These are phyloP conservation scores for Backusella tarrabulga DNA, from an alignment of 192 early-diverging fungal genomes.

Conservation along the genomic window DNA sequence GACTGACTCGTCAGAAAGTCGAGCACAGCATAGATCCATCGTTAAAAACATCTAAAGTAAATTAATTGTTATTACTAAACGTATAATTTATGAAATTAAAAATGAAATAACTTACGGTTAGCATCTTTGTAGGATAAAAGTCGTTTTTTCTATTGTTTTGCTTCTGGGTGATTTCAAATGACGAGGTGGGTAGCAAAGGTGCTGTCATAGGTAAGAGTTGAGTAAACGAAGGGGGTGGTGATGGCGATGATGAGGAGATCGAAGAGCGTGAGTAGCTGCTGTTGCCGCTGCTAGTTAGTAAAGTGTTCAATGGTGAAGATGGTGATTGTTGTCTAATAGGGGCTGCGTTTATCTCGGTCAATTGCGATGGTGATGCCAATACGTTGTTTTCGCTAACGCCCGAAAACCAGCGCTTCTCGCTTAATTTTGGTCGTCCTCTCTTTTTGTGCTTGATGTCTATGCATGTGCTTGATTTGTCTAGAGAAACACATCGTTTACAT, in stretches of 20 bases:
- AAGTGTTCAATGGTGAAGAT: neutral
- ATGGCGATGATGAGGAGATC: neutral
- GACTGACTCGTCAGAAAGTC: slow-evolving; percentile 50
- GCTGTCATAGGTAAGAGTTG: neutral
- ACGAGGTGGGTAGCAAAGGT: neutral
- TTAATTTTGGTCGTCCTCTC: slow-evolving; percentile 76
- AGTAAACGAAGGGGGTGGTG: neutral
- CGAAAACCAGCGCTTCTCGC: slow-evolving; percentile 48
- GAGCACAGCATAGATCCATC: slow-evolving; percentile 48
- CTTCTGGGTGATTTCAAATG: neutral
- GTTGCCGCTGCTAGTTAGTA: neutral
- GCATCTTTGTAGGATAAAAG: slow-evolving; percentile 1
- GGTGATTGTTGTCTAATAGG: neutral
- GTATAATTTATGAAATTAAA: neutral
- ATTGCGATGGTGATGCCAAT: neutral
- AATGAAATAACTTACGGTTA: slow-evolving; percentile 2
- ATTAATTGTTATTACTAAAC: neutral
- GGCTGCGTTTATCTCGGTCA: neutral
- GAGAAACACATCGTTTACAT: slow-evolving; percentile 77
- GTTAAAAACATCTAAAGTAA: slow-evolving; percentile 40
- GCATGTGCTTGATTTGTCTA: slow-evolving; percentile 74
- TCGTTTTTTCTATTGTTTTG: neutral
- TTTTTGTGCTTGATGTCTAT: slow-evolving; percentile 86
- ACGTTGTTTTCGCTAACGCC: neutral
- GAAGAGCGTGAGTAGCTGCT: neutral